Evolutionary conservation across 2,329 filamentous ascomycete species (phyloP), one percentile per base, ranked within the genome.

Genomic region (Alternaria ethzedia): DNA sequence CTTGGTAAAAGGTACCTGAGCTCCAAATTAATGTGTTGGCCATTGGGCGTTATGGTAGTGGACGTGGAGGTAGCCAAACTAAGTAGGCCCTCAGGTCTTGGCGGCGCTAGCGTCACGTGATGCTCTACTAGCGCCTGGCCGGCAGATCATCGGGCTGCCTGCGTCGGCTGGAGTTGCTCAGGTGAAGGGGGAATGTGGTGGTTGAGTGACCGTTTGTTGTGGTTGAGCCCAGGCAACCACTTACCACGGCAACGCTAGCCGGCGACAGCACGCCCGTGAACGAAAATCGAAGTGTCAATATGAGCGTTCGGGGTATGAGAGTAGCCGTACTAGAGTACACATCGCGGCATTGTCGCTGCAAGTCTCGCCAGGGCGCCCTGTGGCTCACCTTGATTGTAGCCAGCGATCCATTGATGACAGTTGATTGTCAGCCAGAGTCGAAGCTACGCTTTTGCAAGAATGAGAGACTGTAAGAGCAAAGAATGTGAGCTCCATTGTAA

Each of bases 241-340:
- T 46, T 21, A n/a, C 11, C 6, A 28, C 51, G 56, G 61, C 61
- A 63, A 52, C 25, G 51, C 32, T 56, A 56, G 61, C 61, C 56
- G 51, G 55, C 26, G 51, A 47, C 61, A 59, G 51, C 45, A 50
- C 56, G 46, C 12, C 17, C 56, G 51, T 41, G 45, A 41, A 26
- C 44, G 15, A 50, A 28, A 44, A 49, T 45, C 43, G 20, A 45
- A 23, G 17, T 23, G 5, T 10, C 30, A 15, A 44, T 50, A 21
- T 46, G 45, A 6, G 12, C 12, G 28, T 52, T 20, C 8, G 43
- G 20, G 11, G 21, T 45, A 13, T 21, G 5, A 20, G 12, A 21
- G 17, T 23, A 13, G 5, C 17, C 10, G 7, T 45, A 17, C 20
- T 3, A 21, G 17, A 20, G 2, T 45, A 45, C 13, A 45, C 6